A percentile compares a stretch with the other conserved stretches of the same genome.
Evolutionary conservation across 2,329 filamentous ascomycete species (phyloP).

Genomic region (Pleomassaria siparia): DNA sequence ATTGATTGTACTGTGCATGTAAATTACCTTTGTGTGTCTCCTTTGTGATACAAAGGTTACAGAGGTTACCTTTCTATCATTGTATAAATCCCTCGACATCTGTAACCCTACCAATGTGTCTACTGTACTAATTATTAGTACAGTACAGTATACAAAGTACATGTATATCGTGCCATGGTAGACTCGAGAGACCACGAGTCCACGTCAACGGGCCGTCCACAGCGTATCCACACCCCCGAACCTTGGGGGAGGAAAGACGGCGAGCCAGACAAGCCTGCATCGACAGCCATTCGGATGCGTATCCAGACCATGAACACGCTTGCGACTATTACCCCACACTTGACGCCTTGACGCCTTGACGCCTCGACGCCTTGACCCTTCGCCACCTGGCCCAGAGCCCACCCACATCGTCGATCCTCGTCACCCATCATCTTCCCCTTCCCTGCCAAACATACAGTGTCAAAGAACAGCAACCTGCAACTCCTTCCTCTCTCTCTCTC

Average conservation of each 20-base stretch:
- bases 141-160: not conserved
- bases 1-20: no score
- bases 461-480: not conserved
- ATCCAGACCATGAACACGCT: not conserved
- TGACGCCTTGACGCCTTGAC: not conserved
- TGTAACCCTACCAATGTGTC: no score
- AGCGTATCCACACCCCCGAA: not conserved
- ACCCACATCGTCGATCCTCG: conserved; percentile 1
- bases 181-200: no score
- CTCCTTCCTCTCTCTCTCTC: not conserved
- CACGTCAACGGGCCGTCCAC: not conserved
- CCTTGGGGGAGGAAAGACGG: not conserved
- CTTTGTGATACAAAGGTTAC: no score
- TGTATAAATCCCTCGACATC: no score
- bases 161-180: not conserved
- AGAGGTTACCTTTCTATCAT: no score
- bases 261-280: not conserved
- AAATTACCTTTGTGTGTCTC: no score
- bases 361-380: not conserved
- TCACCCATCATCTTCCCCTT: not conserved
- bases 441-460: not conserved
- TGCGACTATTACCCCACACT: not conserved
- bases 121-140: no score
- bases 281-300: not conserved
- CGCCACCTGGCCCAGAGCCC: not conserved